Base-by-base conservation (phyloP, 129 eudicot genomes). In the Mikania micrantha region DNA sequence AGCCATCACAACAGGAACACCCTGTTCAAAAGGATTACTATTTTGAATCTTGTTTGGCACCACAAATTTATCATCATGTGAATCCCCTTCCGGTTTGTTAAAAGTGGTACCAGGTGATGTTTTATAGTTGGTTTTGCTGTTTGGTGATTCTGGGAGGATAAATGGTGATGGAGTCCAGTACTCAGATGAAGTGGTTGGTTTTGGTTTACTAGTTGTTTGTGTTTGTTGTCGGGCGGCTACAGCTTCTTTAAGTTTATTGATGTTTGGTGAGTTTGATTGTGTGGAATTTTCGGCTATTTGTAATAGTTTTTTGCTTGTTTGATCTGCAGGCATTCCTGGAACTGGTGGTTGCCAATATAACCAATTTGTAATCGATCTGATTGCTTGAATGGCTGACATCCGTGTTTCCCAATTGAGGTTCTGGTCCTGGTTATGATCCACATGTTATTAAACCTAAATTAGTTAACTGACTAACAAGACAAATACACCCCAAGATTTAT, bases 311-410 rank as follows among this genome's bases (percentile, higher is more conserved):
- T 45, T 80, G 47, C 40, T n/a, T 45, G 82, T 66, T 40, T 70
- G 77, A 17, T 74, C 5, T 10, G 85, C 31, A 7, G 84, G 63
- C 78, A 60, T 64, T 39, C 81, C 84, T 28, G 85, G 72, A 47
- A 32, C 34, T 6, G 96, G 91, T 57, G 95, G 60, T 77, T 86
- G 84, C 98, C 95, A 88, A 73, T 92, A 92, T 12, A 92, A 39
- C 96, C 95, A 92, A 52, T 92, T 83, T 74, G 98, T 82, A 67
- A 92, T 78, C 63, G 84, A 66, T 81, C 86, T 74, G 58, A 92
- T 92, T 4, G 96, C 90, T 78, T 88, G 95, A 40, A 92, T 78
- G 0, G 95, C 96, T 3, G 95, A 82, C 27, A 74, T 60, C 54
- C 81, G 72, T 66, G 87, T 74, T 67, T 83, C 83, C 78, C 81